These are phyloP conservation scores for Kitagawia praeruptora DNA, from an alignment of 129 eudicot genomes.

Conservation along the genomic window DNA sequence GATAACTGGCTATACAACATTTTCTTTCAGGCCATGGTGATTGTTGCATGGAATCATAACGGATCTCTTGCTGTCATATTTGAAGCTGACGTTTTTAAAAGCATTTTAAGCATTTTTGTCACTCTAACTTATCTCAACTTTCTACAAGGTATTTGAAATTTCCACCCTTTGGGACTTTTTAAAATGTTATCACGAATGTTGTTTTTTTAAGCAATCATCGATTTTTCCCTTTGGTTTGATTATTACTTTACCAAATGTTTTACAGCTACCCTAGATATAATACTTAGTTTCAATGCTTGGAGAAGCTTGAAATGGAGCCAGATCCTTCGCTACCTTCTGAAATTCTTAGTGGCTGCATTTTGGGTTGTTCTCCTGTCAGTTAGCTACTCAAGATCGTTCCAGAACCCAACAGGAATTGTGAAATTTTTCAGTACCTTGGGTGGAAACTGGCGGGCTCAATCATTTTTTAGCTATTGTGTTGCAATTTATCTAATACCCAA, in stretches of 20 bases:
- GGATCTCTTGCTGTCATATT: conserved; percentile 54
- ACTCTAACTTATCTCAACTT: conserved; percentile 80
- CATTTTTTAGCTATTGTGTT: conserved; percentile 55
- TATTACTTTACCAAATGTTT: neutral
- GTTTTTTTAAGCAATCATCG: conserved; percentile 11
- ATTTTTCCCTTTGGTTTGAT: conserved; percentile 10
- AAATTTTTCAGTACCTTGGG: conserved; percentile 60
- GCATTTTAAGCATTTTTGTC: conserved; percentile 79
- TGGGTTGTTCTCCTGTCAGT: conserved; percentile 91
- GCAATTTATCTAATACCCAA: conserved; percentile 81
- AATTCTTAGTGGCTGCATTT: conserved; percentile 61
- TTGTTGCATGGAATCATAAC: conserved; percentile 79
- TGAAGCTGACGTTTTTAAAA: conserved; percentile 47
- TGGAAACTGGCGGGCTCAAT: conserved; percentile 43
- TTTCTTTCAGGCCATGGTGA: conserved; percentile 78
- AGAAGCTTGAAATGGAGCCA: conserved; percentile 73
- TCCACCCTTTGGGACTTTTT: neutral
- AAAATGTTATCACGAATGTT: neutral
- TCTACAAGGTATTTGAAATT: conserved; percentile 53
- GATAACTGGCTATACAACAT: neutral
- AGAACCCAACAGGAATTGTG: conserved; percentile 71
- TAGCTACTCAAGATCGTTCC: conserved; percentile 63
- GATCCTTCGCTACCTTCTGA: conserved; percentile 78
- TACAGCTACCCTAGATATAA: conserved; percentile 77
- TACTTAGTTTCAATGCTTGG: conserved; percentile 88